Percentiles rank a stretch among this genome's conserved stretches.
Evolutionary conservation across 176 grass and related monocot genomes (phyloP).

Genomic region (Triticum aestivum): DNA sequence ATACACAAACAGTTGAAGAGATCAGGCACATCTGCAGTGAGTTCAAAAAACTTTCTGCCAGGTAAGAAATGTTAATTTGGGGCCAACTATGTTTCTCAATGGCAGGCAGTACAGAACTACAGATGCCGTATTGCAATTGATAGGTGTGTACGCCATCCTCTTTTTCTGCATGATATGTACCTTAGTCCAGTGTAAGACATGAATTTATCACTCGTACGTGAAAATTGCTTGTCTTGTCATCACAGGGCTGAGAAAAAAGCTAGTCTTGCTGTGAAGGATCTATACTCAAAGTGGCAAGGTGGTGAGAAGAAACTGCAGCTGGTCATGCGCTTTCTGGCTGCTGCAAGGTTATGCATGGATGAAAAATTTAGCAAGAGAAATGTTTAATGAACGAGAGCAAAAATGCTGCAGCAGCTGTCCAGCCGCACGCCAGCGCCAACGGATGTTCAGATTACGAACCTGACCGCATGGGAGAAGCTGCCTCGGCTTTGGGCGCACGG

Average conservation of each 20-base stretch:
- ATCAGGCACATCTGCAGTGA: conserved; percentile 14
- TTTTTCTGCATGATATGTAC: not conserved
- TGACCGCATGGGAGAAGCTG: not conserved
- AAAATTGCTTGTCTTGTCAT: not conserved
- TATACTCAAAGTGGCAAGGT: conserved; percentile 21
- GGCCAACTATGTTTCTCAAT: not conserved
- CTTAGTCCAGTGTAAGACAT: not conserved
- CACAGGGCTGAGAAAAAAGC: conserved; percentile 7
- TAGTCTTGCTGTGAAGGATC: not conserved
- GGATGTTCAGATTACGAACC: conserved; percentile 12
- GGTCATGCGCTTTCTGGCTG: conserved; percentile 28
- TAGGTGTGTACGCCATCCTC: not conserved
- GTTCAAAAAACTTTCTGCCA: not conserved
- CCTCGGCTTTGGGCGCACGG: not conserved
- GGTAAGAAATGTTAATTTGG: conserved; percentile 37
- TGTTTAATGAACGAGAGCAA: not conserved
- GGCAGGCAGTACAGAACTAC: not conserved
- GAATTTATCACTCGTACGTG: not conserved
- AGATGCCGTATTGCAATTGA: not conserved
- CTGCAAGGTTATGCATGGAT: not conserved
- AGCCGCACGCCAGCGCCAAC: not conserved
- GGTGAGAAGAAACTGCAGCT: conserved; percentile 21
- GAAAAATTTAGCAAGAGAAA: not conserved
- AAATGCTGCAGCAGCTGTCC: not conserved
- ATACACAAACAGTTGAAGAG: conserved; percentile 18